phyloP scores from a whole-genome alignment of 768 basidiomycete species.

The Pulveroboletus ravenelii region DNA sequence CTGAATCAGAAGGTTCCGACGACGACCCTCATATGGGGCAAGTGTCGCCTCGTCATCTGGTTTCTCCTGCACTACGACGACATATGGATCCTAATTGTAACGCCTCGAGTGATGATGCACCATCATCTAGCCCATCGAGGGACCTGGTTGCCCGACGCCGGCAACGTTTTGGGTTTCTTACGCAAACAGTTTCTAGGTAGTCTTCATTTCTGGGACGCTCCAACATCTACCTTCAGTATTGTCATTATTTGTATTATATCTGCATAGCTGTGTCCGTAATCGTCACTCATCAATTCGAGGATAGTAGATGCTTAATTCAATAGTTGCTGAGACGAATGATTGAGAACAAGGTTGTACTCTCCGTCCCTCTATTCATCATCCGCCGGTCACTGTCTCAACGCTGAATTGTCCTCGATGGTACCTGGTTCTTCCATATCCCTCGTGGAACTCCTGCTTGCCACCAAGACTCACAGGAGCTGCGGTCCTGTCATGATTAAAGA shows the following conservation, averaged over 20 bases:
- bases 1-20: conserved; percentile 43
- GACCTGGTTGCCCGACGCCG: conserved; percentile 39
- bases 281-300: conserved; percentile 3
- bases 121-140: conserved; percentile 44
- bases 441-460: neutral
- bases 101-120: conserved; percentile 46
- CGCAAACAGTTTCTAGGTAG: conserved; percentile 6
- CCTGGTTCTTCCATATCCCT: no score
- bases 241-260: conserved; percentile 23
- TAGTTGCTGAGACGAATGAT: neutral
- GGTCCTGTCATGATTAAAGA: neutral
- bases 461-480: neutral
- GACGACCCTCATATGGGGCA: conserved; percentile 62
- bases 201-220: conserved; percentile 6
- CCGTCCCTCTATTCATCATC: no score
- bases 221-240: conserved; percentile 18
- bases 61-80: conserved; percentile 54
- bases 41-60: conserved; percentile 64
- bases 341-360: neutral
- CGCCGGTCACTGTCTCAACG: neutral
- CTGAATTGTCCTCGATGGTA: neutral
- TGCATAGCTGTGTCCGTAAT: conserved; percentile 23
- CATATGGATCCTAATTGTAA: conserved; percentile 32
- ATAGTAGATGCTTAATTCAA: neutral
- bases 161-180: conserved; percentile 27